Evolutionary conservation across 352 stramenopile species (phyloP).

Genomic region (Labyrinthula sp.): DNA sequence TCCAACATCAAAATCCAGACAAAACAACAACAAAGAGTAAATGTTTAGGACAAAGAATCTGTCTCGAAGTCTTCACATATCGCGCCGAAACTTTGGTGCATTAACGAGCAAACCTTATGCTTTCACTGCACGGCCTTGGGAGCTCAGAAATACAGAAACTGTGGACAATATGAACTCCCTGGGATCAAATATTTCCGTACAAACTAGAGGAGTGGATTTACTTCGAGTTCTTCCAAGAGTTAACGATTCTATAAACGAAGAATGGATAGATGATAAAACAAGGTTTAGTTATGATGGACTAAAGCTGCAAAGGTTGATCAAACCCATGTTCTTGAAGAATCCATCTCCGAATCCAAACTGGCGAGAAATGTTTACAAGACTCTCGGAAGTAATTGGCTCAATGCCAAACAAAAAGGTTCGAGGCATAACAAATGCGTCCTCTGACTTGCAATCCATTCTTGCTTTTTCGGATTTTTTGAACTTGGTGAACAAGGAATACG

Average conservation of each 20-base stretch:
- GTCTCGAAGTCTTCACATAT: no score
- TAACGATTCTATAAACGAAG: slow-evolving; percentile 30
- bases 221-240: slow-evolving; percentile 18
- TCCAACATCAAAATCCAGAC: no score
- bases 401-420: slow-evolving; percentile 11
- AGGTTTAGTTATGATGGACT: slow-evolving; percentile 27
- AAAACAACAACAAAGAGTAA: no score
- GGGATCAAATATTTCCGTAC: slow-evolving; percentile 13
- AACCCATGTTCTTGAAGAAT: slow-evolving; percentile 11
- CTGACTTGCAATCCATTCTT: slow-evolving; percentile 18
- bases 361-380: slow-evolving; percentile 6
- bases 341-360: slow-evolving; percentile 9
- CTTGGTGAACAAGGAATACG: slow-evolving; percentile 1
- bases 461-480: slow-evolving; percentile 22
- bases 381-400: slow-evolving; percentile 9
- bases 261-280: slow-evolving; percentile 30
- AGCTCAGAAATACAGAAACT: slow-evolving; percentile 20
- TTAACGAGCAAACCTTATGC: slow-evolving; percentile 24
- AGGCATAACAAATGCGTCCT: slow-evolving; percentile 3
- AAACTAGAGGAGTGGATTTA: slow-evolving; percentile 23
- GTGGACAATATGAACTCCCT: slow-evolving; percentile 19
- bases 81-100: slow-evolving; percentile 10
- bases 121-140: slow-evolving; percentile 23
- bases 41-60: no score
- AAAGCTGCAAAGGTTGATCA: slow-evolving; percentile 26